Base-by-base conservation (phyloP, 1,284 basidiomycete genomes). In the Bjerkandera adusta region DNA sequence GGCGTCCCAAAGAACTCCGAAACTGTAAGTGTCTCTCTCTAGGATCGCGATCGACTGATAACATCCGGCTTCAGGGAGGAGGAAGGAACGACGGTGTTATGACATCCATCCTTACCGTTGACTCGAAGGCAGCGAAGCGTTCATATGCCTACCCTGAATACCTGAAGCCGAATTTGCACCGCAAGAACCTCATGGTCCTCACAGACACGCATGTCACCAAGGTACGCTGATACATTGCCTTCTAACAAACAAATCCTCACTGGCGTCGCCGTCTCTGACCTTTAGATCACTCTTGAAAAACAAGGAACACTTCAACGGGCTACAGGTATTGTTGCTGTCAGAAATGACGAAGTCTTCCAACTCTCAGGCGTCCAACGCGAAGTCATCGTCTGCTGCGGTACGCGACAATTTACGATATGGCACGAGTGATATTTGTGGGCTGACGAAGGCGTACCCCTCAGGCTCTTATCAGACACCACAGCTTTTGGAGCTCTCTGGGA, bases 121-220 rank as follows among this genome's bases (percentile, higher is more conserved):
- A 46, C 24, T 20, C 26, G 1, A 30, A 22, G 8, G 34, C 44
- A 13, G 36, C 44, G 2, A 46, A 46, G 22, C 44, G 44, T 4
- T 39, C 26, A 10, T 43, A 43, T 53, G 57, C 62, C 7, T 57
- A 60, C 1, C 53, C 52, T 24, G 56, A 54, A 18, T 64, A 61
- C 43, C 54, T 76, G 8, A 54, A 54, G 4, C 59, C 64, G 7
- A 51, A 57, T 4, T 56, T 67, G 4, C 48, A 51, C 20, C 54
- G 71, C 5, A 54, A 59, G 5, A 77, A 76, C 51, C 51, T 76
- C 6, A 65, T 71, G 35, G 62, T 76, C 18, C 51, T 75, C 2
- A 50, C 73, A 10, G 63, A 70, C 30, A 63, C 69, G 0, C 66
- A 66, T 33, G 73, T 70, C 2, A 67, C 64, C 7, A 63, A 64